Conservation (phyloP, 2,329 filamentous ascomycete species). For the Neofusicoccum sp. region DNA sequence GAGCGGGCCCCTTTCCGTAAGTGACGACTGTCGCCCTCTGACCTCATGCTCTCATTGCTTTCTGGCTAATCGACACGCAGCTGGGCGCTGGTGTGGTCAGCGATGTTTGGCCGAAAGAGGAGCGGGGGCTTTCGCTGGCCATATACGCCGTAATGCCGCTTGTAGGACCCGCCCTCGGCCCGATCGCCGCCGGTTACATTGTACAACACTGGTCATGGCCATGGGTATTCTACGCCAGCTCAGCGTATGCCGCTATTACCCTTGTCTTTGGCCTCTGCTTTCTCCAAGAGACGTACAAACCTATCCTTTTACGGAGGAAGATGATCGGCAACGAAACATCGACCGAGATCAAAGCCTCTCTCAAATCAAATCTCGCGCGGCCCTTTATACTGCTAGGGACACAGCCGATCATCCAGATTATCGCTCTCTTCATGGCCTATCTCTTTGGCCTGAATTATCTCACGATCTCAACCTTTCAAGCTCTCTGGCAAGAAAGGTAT, state of each 20-base stretch:
- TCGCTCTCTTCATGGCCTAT: constrained; percentile 65
- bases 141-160: constrained; percentile 28
- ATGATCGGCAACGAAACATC: too few species aligned
- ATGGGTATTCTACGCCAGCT: too few species aligned
- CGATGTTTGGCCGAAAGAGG: constrained; percentile 26
- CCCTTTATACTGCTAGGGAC: constrained; percentile 61
- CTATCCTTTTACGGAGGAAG: too few species aligned
- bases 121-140: constrained; percentile 24
- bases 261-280: too few species aligned
- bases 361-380: constrained; percentile 43
- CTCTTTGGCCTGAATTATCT: constrained; percentile 64
- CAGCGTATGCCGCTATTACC: too few species aligned
- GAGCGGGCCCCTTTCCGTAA: constrained; percentile 23
- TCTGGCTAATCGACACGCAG: not conserved
- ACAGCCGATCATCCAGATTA: constrained; percentile 70
- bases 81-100: constrained; percentile 25
- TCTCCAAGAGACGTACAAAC: too few species aligned
- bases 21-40: not conserved
- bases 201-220: too few species aligned
- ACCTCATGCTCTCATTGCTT: too few species aligned
- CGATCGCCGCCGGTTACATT: constrained; percentile 35
- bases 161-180: constrained; percentile 32
- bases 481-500: constrained; percentile 54
- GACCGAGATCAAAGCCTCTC: too few species aligned
- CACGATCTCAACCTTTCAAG: constrained; percentile 50